These are phyloP conservation scores for Hemisphaericaspora subhashii DNA, from an alignment of 1,139 yeast genomes.

Conservation along the genomic window DNA sequence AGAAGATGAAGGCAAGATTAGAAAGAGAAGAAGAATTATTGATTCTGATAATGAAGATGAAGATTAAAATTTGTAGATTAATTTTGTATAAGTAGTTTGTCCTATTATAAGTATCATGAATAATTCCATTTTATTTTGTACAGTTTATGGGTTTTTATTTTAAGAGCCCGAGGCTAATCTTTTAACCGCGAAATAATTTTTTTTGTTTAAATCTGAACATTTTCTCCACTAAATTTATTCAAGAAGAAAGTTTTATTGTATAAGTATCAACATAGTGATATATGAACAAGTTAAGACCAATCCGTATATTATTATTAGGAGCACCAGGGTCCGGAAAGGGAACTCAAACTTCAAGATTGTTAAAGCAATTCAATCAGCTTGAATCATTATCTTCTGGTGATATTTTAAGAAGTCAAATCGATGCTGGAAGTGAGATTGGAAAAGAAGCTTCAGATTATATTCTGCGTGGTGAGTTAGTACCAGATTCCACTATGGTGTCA, in stretches of 20 bases:
- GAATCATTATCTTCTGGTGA: conserved; percentile 81
- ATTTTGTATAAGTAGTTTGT: too few relatives aligned
- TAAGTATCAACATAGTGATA: not conserved
- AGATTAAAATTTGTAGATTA: too few relatives aligned
- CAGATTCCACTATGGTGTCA: conserved; percentile 66
- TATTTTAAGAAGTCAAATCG: conserved; percentile 67
- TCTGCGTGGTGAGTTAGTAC: conserved; percentile 64
- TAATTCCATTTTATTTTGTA: not conserved
- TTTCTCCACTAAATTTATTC: too few relatives aligned
- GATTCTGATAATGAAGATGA: conserved; percentile 49
- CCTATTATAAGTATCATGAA: not conserved
- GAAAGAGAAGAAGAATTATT: conserved; percentile 45
- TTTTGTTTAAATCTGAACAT: too few relatives aligned
- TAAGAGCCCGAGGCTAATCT: too few relatives aligned
- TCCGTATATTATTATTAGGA: conserved; percentile 73
- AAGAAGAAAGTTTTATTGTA: too few relatives aligned
- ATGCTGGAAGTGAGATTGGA: conserved; percentile 57
- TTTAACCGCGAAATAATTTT: too few relatives aligned
- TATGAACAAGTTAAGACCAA: conserved; percentile 31
- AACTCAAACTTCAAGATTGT: conserved; percentile 70
- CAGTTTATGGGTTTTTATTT: too few relatives aligned
- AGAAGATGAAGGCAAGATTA: conserved; percentile 54
- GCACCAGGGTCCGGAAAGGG: conserved; percentile 98
- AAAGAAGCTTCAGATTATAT: conserved; percentile 56
- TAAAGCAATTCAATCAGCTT: conserved; percentile 51